Conservation (phyloP, 805 yeast species). For the Nematodospora valgi region DNA sequence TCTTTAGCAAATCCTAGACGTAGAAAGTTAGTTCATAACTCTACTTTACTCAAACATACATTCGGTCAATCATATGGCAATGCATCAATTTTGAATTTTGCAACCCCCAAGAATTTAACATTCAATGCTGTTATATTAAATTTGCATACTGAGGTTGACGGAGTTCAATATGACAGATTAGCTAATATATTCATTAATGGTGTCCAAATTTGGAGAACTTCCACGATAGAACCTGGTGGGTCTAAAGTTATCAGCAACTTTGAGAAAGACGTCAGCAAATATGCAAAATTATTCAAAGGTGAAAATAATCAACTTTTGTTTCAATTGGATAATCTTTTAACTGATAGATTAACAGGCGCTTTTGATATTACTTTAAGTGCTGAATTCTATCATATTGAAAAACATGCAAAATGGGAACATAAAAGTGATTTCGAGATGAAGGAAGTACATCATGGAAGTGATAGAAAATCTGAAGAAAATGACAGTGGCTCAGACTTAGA, state of each 20-base stretch:
- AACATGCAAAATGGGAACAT: not conserved
- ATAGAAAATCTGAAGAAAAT: not conserved
- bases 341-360: slow-evolving; percentile 54
- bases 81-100: slow-evolving; percentile 42
- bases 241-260: slow-evolving; percentile 43
- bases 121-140: slow-evolving; percentile 55
- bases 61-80: slow-evolving; percentile 63
- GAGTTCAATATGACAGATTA: slow-evolving; percentile 64
- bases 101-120: slow-evolving; percentile 37
- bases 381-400: slow-evolving; percentile 50
- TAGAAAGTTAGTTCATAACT: slow-evolving; percentile 37
- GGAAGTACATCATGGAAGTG: not conserved
- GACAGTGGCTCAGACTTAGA: not conserved
- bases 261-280: slow-evolving; percentile 64
- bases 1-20: slow-evolving; percentile 10
- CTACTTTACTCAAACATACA: slow-evolving; percentile 39
- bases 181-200: slow-evolving; percentile 62
- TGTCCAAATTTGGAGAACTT: slow-evolving; percentile 75
- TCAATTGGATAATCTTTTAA: slow-evolving; percentile 63
- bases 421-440: not conserved
- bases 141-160: slow-evolving; percentile 50
- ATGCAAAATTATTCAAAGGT: slow-evolving; percentile 44
- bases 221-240: slow-evolving; percentile 64
- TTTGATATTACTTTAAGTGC: slow-evolving; percentile 53
- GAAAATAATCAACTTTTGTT: slow-evolving; percentile 43